A percentile compares a stretch with the other conserved stretches of the same genome.
These are phyloP conservation scores for Gnetum montanum DNA, from an alignment of 75 land plant genomes.

Conservation along the genomic window DNA sequence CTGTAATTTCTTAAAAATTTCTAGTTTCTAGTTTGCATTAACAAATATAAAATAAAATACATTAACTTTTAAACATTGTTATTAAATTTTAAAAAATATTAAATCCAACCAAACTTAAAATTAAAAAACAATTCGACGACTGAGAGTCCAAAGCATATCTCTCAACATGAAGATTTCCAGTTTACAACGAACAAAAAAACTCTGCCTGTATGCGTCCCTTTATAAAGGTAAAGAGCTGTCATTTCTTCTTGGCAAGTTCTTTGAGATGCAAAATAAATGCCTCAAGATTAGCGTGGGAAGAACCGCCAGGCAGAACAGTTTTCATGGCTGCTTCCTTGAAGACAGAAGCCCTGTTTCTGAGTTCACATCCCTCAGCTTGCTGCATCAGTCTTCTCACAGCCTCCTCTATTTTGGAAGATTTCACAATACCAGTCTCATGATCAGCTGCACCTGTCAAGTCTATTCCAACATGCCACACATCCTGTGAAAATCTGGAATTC, in stretches of 20 bases:
- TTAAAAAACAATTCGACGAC: too few relatives aligned
- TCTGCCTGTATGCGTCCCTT: too few relatives aligned
- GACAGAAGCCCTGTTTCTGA: background rate
- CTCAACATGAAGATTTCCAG: too few relatives aligned
- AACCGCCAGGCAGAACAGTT: background rate
- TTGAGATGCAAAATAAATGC: background rate
- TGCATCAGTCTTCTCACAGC: background rate
- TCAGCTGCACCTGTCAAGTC: background rate
- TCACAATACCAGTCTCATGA: background rate
- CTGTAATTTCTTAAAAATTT: too few relatives aligned
- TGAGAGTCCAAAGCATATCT: too few relatives aligned
- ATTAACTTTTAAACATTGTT: too few relatives aligned
- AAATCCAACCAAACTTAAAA: too few relatives aligned
- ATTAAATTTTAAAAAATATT: too few relatives aligned
- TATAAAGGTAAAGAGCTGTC: too few relatives aligned
- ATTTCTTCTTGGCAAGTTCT: background rate
- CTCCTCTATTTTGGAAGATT: background rate
- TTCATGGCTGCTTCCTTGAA: slow-evolving; percentile 1
- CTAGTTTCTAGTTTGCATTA: too few relatives aligned
- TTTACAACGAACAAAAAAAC: too few relatives aligned
- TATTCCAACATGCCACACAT: background rate
- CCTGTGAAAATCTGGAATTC: background rate
- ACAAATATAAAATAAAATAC: too few relatives aligned
- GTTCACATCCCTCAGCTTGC: background rate
- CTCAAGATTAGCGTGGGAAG: background rate